Evolutionary conservation across 2,329 filamentous ascomycete genomes (phyloP).

Genomic region (Colletotrichum sp.): DNA sequence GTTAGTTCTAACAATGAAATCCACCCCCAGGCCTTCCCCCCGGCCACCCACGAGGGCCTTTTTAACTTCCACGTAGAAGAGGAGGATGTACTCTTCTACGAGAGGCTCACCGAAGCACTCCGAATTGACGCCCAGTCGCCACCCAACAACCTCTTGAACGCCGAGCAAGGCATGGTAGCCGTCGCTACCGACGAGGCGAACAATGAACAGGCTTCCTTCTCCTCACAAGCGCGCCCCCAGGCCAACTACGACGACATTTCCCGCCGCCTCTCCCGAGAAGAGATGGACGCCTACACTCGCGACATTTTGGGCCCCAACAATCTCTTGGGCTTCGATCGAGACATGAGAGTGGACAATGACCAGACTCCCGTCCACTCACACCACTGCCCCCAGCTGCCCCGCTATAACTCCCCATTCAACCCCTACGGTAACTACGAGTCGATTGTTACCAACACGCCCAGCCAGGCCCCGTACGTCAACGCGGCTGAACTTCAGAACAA

Average conservation of each 20-base stretch:
- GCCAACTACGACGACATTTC: too few species aligned
- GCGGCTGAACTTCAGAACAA: not conserved
- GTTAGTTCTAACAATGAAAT: not conserved
- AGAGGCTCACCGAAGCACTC: not conserved
- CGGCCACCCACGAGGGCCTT: not conserved
- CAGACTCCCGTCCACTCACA: too few species aligned
- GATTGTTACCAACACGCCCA: not conserved
- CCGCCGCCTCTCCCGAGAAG: too few species aligned
- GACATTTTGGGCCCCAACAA: too few species aligned
- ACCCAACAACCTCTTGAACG: not conserved
- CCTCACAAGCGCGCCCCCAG: not conserved
- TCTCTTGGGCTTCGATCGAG: too few species aligned
- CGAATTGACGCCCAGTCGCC: too few species aligned
- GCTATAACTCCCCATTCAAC: too few species aligned
- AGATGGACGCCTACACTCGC: too few species aligned
- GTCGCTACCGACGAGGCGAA: not conserved
- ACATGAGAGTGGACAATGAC: too few species aligned
- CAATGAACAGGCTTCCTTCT: not conserved
- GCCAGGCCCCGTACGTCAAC: not conserved
- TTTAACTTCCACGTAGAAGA: not conserved
- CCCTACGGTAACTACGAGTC: too few species aligned
- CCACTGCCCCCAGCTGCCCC: too few species aligned
- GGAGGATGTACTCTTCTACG: too few species aligned
- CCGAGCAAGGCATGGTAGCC: not conserved
- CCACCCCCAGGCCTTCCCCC: not conserved